Evolutionary conservation across 805 yeast species (phyloP).

Genomic region (Suhomyces xylopsoci): DNA sequence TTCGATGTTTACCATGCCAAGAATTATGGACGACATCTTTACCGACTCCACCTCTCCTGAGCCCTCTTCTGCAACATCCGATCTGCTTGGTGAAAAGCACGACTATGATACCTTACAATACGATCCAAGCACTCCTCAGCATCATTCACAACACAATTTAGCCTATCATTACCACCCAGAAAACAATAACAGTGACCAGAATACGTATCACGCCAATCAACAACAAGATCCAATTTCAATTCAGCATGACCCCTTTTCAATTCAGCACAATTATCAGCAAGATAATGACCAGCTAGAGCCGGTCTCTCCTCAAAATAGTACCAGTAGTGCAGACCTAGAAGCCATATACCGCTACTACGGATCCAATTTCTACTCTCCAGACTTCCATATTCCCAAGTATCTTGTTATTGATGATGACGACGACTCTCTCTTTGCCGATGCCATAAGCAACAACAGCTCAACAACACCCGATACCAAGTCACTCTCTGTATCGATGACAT

Average conservation of each 20-base stretch:
- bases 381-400: constrained; percentile 5
- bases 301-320: background rate
- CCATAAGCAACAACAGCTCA: constrained; percentile 3
- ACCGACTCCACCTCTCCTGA: constrained; percentile 2
- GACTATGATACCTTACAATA: background rate
- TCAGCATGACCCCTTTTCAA: background rate
- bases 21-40: constrained; percentile 8
- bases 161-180: background rate
- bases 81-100: background rate
- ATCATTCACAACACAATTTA: background rate
- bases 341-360: constrained; percentile 1
- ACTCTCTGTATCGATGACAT: background rate
- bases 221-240: background rate
- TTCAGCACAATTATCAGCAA: background rate
- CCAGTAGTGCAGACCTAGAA: constrained; percentile 1
- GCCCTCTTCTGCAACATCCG: background rate
- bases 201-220: background rate
- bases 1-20: constrained; percentile 9
- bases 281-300: background rate
- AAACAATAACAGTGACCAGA: background rate
- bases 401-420: constrained; percentile 11
- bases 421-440: constrained; percentile 14
- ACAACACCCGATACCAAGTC: background rate
- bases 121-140: background rate
- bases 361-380: background rate